A percentile compares a stretch with the other conserved stretches of the same genome.
Conservation (phyloP, 192 early-diverging fungal genomes). For the Backusella tuberculispora region DNA sequence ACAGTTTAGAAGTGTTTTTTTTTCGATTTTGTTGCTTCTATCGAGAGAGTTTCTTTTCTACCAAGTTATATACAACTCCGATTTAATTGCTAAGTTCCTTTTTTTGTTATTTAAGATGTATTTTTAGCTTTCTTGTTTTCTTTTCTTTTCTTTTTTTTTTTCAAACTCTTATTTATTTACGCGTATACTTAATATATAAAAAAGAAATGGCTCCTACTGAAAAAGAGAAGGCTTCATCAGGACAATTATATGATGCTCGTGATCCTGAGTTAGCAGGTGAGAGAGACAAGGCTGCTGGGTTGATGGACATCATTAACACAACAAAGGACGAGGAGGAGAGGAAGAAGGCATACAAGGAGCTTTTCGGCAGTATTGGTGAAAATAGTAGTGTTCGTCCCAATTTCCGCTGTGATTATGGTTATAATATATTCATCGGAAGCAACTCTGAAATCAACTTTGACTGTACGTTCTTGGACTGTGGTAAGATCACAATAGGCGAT, state of each 20-base stretch:
- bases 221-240: constrained; percentile 67
- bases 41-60: too few relatives aligned
- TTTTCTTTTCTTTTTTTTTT: neutral
- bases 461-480: constrained; percentile 76
- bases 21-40: too few relatives aligned
- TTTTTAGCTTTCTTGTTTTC: neutral
- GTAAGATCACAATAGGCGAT: constrained; percentile 75
- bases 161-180: neutral
- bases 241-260: constrained; percentile 58
- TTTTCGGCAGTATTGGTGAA: constrained; percentile 65
- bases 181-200: neutral
- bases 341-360: constrained; percentile 36
- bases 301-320: constrained; percentile 39
- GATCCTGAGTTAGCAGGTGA: constrained; percentile 54
- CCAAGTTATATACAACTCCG: neutral
- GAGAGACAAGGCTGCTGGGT: constrained; percentile 37
- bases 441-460: constrained; percentile 79
- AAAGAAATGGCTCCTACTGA: constrained; percentile 37
- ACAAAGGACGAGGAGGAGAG: constrained; percentile 42
- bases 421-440: constrained; percentile 76
- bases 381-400: constrained; percentile 66
- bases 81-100: neutral
- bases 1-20: too few relatives aligned
- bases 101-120: neutral
- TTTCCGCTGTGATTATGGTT: constrained; percentile 77